These are phyloP conservation scores for Termitomyces sp. DNA, from an alignment of 768 basidiomycete species.

Conservation along the genomic window DNA sequence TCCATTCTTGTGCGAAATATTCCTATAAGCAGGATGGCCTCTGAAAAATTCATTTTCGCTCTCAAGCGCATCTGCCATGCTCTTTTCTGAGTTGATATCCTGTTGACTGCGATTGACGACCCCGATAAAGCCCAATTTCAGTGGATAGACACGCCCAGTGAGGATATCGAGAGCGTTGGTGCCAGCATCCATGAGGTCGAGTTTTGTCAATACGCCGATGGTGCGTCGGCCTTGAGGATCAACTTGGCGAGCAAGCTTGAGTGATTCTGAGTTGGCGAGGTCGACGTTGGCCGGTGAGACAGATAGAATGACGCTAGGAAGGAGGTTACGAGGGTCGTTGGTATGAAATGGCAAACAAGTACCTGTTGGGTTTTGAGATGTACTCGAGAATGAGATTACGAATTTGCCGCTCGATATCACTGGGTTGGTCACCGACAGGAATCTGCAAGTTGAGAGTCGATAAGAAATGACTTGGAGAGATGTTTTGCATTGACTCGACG, in stretches of 20 bases:
- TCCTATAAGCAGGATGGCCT: slow-evolving; percentile 86
- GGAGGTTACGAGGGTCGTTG: not conserved
- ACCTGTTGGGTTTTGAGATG: slow-evolving; percentile 96
- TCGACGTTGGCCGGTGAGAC: slow-evolving; percentile 98
- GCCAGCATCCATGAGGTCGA: slow-evolving; percentile 99
- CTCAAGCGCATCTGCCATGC: slow-evolving; percentile 79
- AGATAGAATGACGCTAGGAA: slow-evolving; percentile 83
- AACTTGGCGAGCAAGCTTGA: slow-evolving; percentile 93
- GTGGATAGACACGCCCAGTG: slow-evolving; percentile 94
- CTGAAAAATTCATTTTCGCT: slow-evolving; percentile 91
- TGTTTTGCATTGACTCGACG: slow-evolving; percentile 17
- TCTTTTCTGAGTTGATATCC: slow-evolving; percentile 88
- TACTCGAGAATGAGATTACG: slow-evolving; percentile 93
- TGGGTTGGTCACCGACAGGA: slow-evolving; percentile 95
- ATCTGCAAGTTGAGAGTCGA: slow-evolving; percentile 45
- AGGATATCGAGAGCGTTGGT: slow-evolving; percentile 96
- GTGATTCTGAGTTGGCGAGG: slow-evolving; percentile 95
- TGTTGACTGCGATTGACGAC: slow-evolving; percentile 97
- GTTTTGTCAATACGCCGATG: slow-evolving; percentile 94
- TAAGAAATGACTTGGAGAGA: not conserved
- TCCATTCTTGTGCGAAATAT: slow-evolving; percentile 97
- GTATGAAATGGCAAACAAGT: slow-evolving; percentile 13
- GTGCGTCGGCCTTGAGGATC: slow-evolving; percentile 96
- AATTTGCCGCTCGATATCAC: slow-evolving; percentile 97
- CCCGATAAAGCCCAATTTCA: slow-evolving; percentile 97